Conservation (phyloP, 2,329 filamentous ascomycete genomes). For the Fusarium neocosmosporiellum region DNA sequence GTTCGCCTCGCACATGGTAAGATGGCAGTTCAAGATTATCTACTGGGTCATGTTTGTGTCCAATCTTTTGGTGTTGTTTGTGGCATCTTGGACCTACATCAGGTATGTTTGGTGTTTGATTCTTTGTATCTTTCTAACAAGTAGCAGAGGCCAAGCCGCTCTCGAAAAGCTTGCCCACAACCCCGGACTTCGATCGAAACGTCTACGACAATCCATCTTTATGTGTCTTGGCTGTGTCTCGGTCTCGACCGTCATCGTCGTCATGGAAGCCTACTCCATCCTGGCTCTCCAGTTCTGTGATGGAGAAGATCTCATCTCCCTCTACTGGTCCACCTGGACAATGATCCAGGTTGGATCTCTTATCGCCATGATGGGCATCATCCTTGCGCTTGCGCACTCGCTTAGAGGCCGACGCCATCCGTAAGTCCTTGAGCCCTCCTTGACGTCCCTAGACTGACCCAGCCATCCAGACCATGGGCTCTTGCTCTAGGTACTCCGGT, state of each 20-base stretch:
- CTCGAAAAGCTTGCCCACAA: conserved; percentile 52
- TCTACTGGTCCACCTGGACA: conserved; percentile 72
- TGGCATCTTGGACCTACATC: conserved; percentile 56
- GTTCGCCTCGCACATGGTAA: conserved; percentile 56
- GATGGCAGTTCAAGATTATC: conserved; percentile 57
- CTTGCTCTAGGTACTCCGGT: conserved; percentile 70
- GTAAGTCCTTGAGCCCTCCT: conserved; percentile 47
- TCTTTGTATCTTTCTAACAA: conserved; percentile 1
- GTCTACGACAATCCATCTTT: conserved; percentile 55
- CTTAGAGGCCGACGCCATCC: conserved; percentile 63
- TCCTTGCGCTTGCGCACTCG: conserved; percentile 63
- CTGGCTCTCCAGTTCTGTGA: conserved; percentile 69
- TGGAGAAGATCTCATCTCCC: conserved; percentile 68
- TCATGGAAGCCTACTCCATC: conserved; percentile 66
- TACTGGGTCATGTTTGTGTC: conserved; percentile 60
- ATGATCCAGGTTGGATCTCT: conserved; percentile 68
- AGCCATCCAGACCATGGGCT: conserved; percentile 61
- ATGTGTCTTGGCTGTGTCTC: conserved; percentile 58
- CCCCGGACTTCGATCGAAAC: conserved; percentile 47
- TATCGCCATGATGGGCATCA: conserved; percentile 68
- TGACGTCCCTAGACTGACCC: neutral
- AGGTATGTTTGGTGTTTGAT: conserved; percentile 45
- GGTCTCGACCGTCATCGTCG: conserved; percentile 56
- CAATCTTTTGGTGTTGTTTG: conserved; percentile 58
- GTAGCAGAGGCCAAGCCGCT: conserved; percentile 48